Base-by-base conservation (phyloP, 2,329 filamentous ascomycete species). In the Penicillium sp. region DNA sequence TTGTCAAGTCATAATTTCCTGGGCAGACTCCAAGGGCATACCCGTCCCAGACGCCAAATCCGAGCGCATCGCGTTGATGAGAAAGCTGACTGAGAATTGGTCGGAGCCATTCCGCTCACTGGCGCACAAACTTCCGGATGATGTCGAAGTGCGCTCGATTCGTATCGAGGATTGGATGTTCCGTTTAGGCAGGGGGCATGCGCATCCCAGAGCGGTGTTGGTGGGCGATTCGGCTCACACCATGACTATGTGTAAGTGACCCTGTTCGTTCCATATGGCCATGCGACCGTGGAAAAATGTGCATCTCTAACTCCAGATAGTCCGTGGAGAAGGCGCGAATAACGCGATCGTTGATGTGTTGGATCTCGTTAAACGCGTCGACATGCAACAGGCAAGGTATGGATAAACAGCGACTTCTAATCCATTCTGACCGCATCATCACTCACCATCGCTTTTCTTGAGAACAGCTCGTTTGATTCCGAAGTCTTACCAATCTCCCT, bases 231-330 rank as follows among this genome's bases (percentile, higher is more conserved):
- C 82, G 0, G 72, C 82, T 3, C 82, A 85, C 64, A 75, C 79
- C 0, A 84, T 84, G 81, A 78, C 79, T 0, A 84, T 84, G 81
- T 84, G 80, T 84, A 75, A 67, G 80, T 71, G 16, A 14, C 38
- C 36, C 13, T 3, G 43, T 4, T 26, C 14, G 7, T 6, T 26
- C 7, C 7, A 3, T 8, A 32, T 14, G 13, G n/a, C 3, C 6
- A 11, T 19, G 26, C 5, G 6, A 3, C 2, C 3, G 7, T 51
- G 13, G 9, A 1, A 35, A 6, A 30, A 36, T 36, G 29, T 3
- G 38, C 27, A 14, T 40, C 36, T 26, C 46, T 46, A 40, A 47
- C 4, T 7, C 7, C n/a, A 1, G 38, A 32, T 56, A 84, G 81
- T 81, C 61, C 76, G 82, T 11, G 82, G 82, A 2, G 82, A 84